A percentile compares a stretch with the other conserved stretches of the same genome.
Conservation (phyloP, 331 rosid genomes). For the Rosa hybrid region DNA sequence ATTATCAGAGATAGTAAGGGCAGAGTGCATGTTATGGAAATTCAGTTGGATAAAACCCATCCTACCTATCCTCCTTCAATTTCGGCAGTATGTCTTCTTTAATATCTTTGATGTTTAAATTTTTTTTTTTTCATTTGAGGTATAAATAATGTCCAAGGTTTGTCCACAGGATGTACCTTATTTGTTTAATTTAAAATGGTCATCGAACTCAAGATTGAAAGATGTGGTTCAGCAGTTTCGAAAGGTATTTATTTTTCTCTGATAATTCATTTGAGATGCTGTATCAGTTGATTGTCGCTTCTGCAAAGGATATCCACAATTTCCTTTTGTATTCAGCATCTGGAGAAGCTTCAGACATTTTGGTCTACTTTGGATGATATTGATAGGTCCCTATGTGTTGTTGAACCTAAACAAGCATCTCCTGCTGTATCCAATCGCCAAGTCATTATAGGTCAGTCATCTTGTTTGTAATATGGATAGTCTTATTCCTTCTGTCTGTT, state of each 20-base stretch:
- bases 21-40: conserved; percentile 31
- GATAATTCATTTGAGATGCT: background rate
- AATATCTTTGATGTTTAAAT: background rate
- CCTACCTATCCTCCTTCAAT: conserved; percentile 38
- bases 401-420: conserved; percentile 27
- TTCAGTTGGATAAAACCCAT: conserved; percentile 34
- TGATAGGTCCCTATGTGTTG: conserved; percentile 29
- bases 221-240: conserved; percentile 40
- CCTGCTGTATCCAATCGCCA: conserved; percentile 19
- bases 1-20: conserved; percentile 35
- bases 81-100: conserved; percentile 33
- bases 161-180: conserved; percentile 33
- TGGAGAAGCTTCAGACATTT: conserved; percentile 38
- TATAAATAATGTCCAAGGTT: background rate
- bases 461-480: background rate
- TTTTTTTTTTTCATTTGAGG: background rate
- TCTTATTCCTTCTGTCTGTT: background rate
- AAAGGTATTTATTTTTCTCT: conserved; percentile 23
- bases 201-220: conserved; percentile 36
- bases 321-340: conserved; percentile 30
- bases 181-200: conserved; percentile 35
- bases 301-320: background rate
- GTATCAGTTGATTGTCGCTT: background rate
- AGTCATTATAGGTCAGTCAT: conserved; percentile 24
- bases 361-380: conserved; percentile 45